Conservation (phyloP, 73 alveolate species). For the Stentor coeruleus region DNA sequence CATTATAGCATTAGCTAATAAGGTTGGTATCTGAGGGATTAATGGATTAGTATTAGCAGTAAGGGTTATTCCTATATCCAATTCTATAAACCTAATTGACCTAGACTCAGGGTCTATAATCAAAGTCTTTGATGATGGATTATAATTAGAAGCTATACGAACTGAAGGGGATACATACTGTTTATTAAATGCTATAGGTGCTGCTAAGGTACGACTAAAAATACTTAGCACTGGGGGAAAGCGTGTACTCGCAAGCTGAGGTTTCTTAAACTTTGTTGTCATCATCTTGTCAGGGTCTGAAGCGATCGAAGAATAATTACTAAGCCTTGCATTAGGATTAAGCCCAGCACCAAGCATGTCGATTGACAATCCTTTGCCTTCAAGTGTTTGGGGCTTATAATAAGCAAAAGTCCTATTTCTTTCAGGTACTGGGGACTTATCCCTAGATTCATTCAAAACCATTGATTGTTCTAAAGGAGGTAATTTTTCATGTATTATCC, state of each 20-base stretch:
- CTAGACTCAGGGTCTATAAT: slow-evolving; percentile 76
- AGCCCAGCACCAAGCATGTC: slow-evolving; percentile 41
- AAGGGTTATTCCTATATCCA: slow-evolving; percentile 53
- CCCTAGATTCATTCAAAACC: neutral
- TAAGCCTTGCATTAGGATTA: slow-evolving; percentile 33
- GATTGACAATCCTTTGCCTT: neutral
- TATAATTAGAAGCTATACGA: slow-evolving; percentile 79
- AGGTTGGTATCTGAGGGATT: slow-evolving; percentile 65
- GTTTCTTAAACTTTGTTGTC: slow-evolving; percentile 66
- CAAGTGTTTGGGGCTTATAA: slow-evolving; percentile 14
- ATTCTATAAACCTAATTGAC: slow-evolving; percentile 63
- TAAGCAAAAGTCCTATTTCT: neutral
- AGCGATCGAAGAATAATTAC: slow-evolving; percentile 68
- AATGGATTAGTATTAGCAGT: slow-evolving; percentile 61
- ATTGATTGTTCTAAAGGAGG: slow-evolving; percentile 23
- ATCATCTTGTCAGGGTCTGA: slow-evolving; percentile 64
- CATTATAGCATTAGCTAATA: slow-evolving; percentile 50
- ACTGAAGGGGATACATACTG: slow-evolving; percentile 79
- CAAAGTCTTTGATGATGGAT: slow-evolving; percentile 72
- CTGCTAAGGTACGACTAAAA: slow-evolving; percentile 95
- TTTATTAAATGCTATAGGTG: slow-evolving; percentile 80
- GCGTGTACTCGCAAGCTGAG: slow-evolving; percentile 69
- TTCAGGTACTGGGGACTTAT: neutral
- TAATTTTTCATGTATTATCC: neutral
- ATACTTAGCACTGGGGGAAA: slow-evolving; percentile 97